Conservation (phyloP, 2,329 filamentous ascomycete species). For the Harringtonia aguacate region DNA sequence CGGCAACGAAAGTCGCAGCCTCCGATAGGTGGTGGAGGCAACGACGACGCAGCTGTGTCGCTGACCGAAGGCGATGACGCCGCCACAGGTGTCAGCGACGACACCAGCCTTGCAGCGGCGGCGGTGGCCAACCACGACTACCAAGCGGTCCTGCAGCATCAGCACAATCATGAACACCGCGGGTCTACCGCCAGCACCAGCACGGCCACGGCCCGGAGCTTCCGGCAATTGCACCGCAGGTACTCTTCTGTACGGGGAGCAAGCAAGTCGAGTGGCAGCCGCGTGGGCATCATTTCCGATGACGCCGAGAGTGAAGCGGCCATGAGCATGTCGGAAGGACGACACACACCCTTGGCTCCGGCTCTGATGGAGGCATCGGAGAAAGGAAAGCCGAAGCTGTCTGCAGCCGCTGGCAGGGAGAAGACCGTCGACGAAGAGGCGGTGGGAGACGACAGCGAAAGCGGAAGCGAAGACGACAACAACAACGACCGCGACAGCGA, state of each 20-base stretch:
- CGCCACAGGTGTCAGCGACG: background rate
- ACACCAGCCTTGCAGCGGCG: background rate
- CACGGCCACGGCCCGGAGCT: conserved; percentile 56
- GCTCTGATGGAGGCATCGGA: conserved; percentile 22
- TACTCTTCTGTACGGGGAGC: conserved; percentile 43
- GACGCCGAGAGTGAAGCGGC: conserved; percentile 49
- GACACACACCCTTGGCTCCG: conserved; percentile 42
- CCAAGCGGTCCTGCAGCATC: conserved; percentile 33
- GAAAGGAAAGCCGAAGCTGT: conserved; percentile 20
- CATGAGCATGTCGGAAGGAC: conserved; percentile 48
- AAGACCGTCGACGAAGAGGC: conserved; percentile 4
- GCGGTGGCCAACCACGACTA: conserved; percentile 27
- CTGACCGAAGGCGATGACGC: background rate
- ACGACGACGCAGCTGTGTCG: conserved; percentile 21
- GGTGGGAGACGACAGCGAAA: conserved; percentile 1
- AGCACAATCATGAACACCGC: conserved; percentile 36
- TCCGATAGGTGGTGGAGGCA: conserved; percentile 11
- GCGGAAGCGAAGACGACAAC: conserved; percentile 5
- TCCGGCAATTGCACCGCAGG: conserved; percentile 50
- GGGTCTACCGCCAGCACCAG: conserved; percentile 54
- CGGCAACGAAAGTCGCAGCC: conserved; percentile 47
- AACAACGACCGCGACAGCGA: conserved; percentile 13
- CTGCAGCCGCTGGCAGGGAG: conserved; percentile 8
- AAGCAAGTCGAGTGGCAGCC: conserved; percentile 15
- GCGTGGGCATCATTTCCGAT: conserved; percentile 20